Percentiles rank a stretch among this genome's conserved stretches.
phyloP scores from a whole-genome alignment of 2,329 filamentous ascomycete species.

The Epichloe amarillans region DNA sequence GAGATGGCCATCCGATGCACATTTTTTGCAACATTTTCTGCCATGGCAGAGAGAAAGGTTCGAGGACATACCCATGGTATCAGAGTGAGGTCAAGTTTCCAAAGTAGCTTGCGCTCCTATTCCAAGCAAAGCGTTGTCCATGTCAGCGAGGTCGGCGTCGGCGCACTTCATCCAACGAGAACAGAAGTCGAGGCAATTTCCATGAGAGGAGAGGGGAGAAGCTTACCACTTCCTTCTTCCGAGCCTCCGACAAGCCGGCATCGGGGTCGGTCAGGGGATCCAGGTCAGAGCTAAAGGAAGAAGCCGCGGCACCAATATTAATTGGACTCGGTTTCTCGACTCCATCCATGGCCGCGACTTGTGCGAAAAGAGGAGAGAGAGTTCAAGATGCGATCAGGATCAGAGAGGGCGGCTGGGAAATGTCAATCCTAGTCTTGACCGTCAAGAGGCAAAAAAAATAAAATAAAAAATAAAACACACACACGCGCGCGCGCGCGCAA shows the following conservation, averaged over 20 bases:
- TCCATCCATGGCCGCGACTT: constrained; percentile 17
- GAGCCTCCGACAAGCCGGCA: constrained; percentile 48
- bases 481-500: neutral
- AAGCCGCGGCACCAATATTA: constrained; percentile 13
- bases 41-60: neutral
- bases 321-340: constrained; percentile 13
- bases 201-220: neutral
- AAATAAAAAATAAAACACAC: too few relatives aligned
- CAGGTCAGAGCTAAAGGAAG: constrained; percentile 16
- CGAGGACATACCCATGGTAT: constrained; percentile 40
- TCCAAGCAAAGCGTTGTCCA: neutral
- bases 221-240: constrained; percentile 46
- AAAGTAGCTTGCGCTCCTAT: constrained; percentile 48
- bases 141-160: neutral
- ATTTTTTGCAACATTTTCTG: neutral
- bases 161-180: neutral
- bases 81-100: constrained; percentile 46
- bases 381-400: too few relatives aligned
- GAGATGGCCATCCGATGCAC: neutral
- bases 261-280: constrained; percentile 31
- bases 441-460: too few relatives aligned
- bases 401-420: too few relatives aligned
- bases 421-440: too few relatives aligned
- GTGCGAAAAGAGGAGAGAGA: too few relatives aligned
- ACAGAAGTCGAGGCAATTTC: neutral